Base-by-base conservation (phyloP, 2,329 filamentous ascomycete genomes). In the Fusarium bactridioides region DNA sequence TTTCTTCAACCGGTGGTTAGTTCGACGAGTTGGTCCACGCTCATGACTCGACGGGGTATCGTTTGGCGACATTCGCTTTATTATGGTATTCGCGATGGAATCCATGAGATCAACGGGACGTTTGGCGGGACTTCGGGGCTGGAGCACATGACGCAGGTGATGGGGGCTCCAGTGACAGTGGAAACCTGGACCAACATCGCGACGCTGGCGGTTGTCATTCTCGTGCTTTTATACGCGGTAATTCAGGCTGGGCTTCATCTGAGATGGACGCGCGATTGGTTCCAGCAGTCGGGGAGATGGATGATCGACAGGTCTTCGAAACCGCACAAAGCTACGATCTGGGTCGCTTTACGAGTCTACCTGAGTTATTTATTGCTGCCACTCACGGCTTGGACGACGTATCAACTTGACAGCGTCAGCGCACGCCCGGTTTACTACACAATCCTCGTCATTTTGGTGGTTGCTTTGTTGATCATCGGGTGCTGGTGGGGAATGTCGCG, bases 291-390 rank as follows among this genome's bases (percentile, higher is more conserved):
- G 84, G 53, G 74, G 4, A 66, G 51, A 8, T 73, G 69, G 70
- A 56, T 61, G 4, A 23, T 76, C 4, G 65, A 73, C 6, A 47
- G 54, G 5, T 61, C 68, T 16, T 35, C 66, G 1, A 21, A 31
- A 4, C 51, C 69, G 56, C 87, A 84, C 13, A 85, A 71, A 48
- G 59, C 87, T 13, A 74, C 73, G 0, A 38, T 68, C 4, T 75
- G 89, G 74, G 89, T 88, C 69, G 80, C 89, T 44, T 83, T 94
- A 68, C 88, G 92, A 31, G 87, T 94, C 64, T 86, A 93, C 11
- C 92, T 93, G 83, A 94, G 93, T 80, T 95, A 91, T 81, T 91
- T 95, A 74, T 84, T 94, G 48, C 82, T 94, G 11, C 93, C 93
- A 0, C 85, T 94, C 48, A 86, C 94, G 15, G 87, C 92, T 0